phyloP scores from a whole-genome alignment of 2,329 filamentous ascomycete species.

The Talaromyces islandicus region DNA sequence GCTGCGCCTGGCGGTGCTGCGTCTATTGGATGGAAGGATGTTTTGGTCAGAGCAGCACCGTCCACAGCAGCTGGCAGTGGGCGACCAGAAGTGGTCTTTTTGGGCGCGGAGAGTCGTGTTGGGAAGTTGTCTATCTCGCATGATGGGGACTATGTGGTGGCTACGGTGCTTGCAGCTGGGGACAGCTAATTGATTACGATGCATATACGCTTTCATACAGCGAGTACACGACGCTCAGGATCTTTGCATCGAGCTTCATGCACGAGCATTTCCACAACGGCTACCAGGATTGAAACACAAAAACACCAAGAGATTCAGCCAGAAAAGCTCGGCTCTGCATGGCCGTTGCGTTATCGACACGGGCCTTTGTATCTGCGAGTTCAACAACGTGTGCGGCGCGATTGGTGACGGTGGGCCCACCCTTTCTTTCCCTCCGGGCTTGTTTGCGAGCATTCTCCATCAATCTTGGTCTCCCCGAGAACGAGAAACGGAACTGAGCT shows the following conservation, averaged over 20 bases:
- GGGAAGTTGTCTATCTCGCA: slow-evolving; percentile 79
- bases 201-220: not conserved
- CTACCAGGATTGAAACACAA: not conserved
- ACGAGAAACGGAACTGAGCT: not conserved
- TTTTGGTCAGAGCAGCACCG: slow-evolving; percentile 38
- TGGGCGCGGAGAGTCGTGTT: slow-evolving; percentile 40
- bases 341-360: not conserved
- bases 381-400: not conserved
- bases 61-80: slow-evolving; percentile 17
- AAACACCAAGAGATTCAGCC: not conserved
- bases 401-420: not conserved
- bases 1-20: slow-evolving; percentile 53
- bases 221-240: not conserved
- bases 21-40: slow-evolving; percentile 56
- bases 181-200: not conserved
- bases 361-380: not conserved
- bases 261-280: not conserved
- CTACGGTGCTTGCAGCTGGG: slow-evolving; percentile 35
- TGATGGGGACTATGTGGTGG: slow-evolving; percentile 70
- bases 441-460: not conserved
- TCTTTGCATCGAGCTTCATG: not conserved
- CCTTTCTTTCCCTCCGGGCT: not conserved
- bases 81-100: slow-evolving; percentile 33
- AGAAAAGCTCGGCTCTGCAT: not conserved
- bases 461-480: not conserved